These are phyloP conservation scores for Aspergillus cejpii DNA, from an alignment of 2,329 filamentous ascomycete species.

Conservation along the genomic window DNA sequence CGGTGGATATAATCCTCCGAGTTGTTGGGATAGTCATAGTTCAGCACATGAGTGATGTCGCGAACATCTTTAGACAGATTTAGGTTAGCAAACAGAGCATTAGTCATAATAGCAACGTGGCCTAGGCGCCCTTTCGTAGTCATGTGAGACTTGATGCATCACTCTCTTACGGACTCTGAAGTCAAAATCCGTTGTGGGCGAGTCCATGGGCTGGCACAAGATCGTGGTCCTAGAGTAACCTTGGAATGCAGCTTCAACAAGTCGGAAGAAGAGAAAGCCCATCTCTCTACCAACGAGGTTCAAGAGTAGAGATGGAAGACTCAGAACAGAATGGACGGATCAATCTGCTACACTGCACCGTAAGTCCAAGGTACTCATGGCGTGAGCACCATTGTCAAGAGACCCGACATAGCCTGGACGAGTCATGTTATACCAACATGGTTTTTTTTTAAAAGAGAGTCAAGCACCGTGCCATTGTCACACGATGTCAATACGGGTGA, in stretches of 20 bases:
- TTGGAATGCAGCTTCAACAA: constrained; percentile 73
- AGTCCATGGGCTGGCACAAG: constrained; percentile 50
- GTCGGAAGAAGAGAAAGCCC: constrained; percentile 53
- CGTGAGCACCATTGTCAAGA: constrained; percentile 64
- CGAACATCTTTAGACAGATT: constrained; percentile 82
- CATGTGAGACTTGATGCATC: constrained; percentile 56
- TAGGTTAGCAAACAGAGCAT: constrained; percentile 69
- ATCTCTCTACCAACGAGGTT: constrained; percentile 62
- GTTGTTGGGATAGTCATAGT: constrained; percentile 99
- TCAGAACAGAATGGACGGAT: constrained; percentile 50
- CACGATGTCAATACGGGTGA: constrained; percentile 50
- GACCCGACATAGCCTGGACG: constrained; percentile 81
- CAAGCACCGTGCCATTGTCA: constrained; percentile 67
- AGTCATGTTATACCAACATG: constrained; percentile 79
- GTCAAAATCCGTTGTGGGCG: constrained; percentile 36
- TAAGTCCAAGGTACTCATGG: constrained; percentile 83
- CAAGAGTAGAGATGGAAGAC: constrained; percentile 64
- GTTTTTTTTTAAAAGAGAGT: constrained; percentile 70
- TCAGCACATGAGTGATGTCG: constrained; percentile 99
- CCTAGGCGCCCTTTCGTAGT: constrained; percentile 49
- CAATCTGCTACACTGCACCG: constrained; percentile 64
- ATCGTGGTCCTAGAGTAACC: constrained; percentile 61
- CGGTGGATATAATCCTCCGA: constrained; percentile 64
- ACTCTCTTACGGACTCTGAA: constrained; percentile 49
- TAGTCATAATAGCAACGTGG: constrained; percentile 39